Evolutionary conservation across 768 basidiomycete genomes (phyloP), one percentile per base, ranked within the genome.

Genomic region (Leccinellum rugosiceps): DNA sequence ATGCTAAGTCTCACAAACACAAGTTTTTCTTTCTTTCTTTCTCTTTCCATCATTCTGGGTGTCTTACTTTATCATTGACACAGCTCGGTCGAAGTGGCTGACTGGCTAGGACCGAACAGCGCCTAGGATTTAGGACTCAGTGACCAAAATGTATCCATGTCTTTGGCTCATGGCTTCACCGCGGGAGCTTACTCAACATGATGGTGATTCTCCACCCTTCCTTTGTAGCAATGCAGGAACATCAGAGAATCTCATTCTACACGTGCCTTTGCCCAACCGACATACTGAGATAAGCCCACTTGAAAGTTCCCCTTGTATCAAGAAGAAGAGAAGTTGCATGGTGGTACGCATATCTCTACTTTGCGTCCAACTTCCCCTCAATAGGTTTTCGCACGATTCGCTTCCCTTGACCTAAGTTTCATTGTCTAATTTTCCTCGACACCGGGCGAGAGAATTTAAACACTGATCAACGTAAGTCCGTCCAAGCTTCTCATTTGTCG

Each of bases 181-280:
- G 56, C 60, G 56, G 66, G 49, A 60, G 64, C 55, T 21, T 47
- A 41, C 53, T 49, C 55, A 55, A 60, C 44, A 50, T 57, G 63
- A 53, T 57, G 53, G 57, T 23, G 65, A 68, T 65, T 68, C 66
- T 63, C 65, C 66, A 63, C 25, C 28, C 66, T 68, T 67, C 67
- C 50, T 58, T 68, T 58, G 58, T 57, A 65, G 53, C 54, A 56
- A 57, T 57, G 57, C 55, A 57, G 32, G 65, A 65, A 65, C 43
- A 23, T 26, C 41, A 58, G 53, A 45, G 63, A 68, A 60, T 60
- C 56, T 48, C 56, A n/a, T 53, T 44, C 32, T 46, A 62, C 63
- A 65, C 66, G 66, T 66, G 57, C 51, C 55, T 38, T 53, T 48
- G 35, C 35, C 38, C 55, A 30, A 47, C 34, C n/a, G 19, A 52